These are phyloP conservation scores for Cryphonectria parasitica DNA, from an alignment of 2,329 filamentous ascomycete species.

Conservation along the genomic window DNA sequence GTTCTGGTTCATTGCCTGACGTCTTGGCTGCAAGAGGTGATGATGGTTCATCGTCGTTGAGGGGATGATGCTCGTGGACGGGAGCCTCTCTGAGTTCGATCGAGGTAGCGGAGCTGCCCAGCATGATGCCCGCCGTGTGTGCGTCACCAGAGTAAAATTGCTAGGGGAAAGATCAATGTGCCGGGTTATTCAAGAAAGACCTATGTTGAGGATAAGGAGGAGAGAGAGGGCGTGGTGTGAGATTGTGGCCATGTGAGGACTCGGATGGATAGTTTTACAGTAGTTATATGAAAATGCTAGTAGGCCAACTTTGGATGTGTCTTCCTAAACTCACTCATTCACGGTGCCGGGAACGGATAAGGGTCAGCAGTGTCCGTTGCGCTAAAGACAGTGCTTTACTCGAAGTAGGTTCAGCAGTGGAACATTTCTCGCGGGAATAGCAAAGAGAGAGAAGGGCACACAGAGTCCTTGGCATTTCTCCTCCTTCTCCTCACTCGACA, in stretches of 20 bases:
- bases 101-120: constrained; percentile 10
- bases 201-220: neutral
- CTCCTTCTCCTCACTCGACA: neutral
- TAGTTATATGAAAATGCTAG: too few species aligned
- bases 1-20: neutral
- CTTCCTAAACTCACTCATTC: neutral
- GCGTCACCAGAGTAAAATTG: neutral
- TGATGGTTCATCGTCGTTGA: neutral
- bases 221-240: neutral
- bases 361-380: neutral
- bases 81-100: constrained; percentile 23
- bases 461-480: neutral
- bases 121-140: constrained; percentile 4
- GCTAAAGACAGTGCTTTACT: neutral
- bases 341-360: neutral
- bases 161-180: neutral
- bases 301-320: neutral
- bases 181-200: neutral
- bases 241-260: neutral
- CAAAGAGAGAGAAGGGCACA: neutral
- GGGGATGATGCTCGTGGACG: neutral
- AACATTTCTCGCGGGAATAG: neutral
- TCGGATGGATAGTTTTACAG: too few species aligned
- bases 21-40: neutral
- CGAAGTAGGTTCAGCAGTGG: neutral